Evolutionary conservation across 305 asterid genomes (phyloP), one percentile per base, ranked within the genome.

Genomic region (Lippia alba): DNA sequence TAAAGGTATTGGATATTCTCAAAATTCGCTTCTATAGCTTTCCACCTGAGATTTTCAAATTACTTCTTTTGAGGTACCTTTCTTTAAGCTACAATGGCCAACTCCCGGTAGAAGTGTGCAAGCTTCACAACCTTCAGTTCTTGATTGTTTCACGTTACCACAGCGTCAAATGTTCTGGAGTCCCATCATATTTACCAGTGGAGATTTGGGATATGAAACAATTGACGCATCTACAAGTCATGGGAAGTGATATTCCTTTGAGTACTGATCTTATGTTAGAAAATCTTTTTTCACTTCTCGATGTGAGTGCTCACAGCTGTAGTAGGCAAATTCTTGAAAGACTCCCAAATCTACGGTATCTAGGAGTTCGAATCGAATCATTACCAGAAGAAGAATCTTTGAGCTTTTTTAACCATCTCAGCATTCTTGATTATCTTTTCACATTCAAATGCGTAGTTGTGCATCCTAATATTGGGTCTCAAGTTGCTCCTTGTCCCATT

Each of bases 1-100:
- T 77, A 18, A 72, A 56, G 53, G 69, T 77, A 34, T 12, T 77
- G 5, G 74, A 77, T 62, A 67, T 65, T n/a, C 54, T 49, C 32
- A 19, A 11, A 9, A 39, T 67, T 4, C 57, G 62, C 24, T 56
- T 77, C 49, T 61, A 65, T 18, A 10, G 45, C 0, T 71, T 71
- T 50, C 77, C 74, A 15, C 10, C 2, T 3, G 30, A 24, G 30
- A 24, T 24, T 24, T 3, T 24, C 30, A 24, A 24, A 24, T 24
- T 24, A 24, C 30, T 24, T 24, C 2, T 1, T 1, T 24, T 24
- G 30, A 24, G 30, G 30, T 24, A 24, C 30, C 30, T 24, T 24
- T 24, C 30, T 24, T 24, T 24, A 24, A 24, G 30, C 3, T 24
- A 24, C 30, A 24, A 24, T 3, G 30, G 30, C 1, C 30, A 24